phyloP scores from a whole-genome alignment of 108 stramenopile genomes.

The Pseudonitzschia multistriata region DNA sequence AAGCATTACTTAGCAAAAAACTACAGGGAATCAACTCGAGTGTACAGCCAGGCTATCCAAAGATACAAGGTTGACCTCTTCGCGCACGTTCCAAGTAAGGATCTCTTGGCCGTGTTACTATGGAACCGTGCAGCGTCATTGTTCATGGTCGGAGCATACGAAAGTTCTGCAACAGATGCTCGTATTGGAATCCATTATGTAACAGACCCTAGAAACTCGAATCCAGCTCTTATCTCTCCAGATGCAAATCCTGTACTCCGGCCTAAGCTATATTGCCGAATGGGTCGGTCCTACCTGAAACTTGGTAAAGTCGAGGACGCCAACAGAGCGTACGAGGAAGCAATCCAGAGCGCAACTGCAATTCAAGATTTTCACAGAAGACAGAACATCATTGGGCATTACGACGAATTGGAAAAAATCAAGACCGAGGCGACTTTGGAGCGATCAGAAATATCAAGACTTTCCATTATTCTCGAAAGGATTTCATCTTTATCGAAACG shows the following conservation, averaged over 20 bases:
- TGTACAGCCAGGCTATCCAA: constrained; percentile 60
- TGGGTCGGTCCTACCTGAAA: constrained; percentile 62
- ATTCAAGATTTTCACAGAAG: background rate
- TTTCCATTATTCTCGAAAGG: constrained; percentile 34
- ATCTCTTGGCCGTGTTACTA: constrained; percentile 54
- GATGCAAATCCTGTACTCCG: constrained; percentile 33
- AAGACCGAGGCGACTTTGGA: constrained; percentile 62
- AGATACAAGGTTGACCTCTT: constrained; percentile 22
- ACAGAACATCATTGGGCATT: background rate
- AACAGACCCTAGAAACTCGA: constrained; percentile 19
- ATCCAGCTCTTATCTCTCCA: background rate
- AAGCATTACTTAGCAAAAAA: constrained; percentile 50
- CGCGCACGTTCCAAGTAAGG: constrained; percentile 21
- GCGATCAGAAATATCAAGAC: constrained; percentile 48
- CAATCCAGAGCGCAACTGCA: constrained; percentile 31
- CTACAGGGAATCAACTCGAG: constrained; percentile 48
- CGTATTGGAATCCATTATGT: constrained; percentile 45
- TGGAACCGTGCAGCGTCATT: constrained; percentile 81
- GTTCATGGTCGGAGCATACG: constrained; percentile 73
- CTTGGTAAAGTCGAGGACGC: constrained; percentile 60
- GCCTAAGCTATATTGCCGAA: constrained; percentile 60
- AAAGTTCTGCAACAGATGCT: constrained; percentile 62
- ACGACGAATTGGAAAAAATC: constrained; percentile 54
- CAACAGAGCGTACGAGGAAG: constrained; percentile 45
- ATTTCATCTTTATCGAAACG: background rate